phyloP scores from a whole-genome alignment of 176 grass and related monocot species.

The Paspalum vaginatum region DNA sequence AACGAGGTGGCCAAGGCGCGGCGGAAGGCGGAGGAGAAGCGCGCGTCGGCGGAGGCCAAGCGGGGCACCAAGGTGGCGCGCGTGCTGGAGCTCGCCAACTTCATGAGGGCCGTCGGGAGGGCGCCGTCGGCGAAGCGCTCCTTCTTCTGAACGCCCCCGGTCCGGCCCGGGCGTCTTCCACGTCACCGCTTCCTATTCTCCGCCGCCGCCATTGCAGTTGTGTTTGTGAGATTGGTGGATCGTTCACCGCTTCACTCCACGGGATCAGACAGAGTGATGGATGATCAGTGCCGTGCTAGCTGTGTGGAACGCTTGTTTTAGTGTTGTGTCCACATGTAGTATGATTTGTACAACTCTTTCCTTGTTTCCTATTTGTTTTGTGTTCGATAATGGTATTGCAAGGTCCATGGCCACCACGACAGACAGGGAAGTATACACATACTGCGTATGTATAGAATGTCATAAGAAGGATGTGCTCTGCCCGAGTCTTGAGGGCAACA shows the following conservation, averaged over 20 bases:
- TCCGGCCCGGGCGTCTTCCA: not conserved
- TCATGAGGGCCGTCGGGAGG: slow-evolving; percentile 92
- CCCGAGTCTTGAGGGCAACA: slow-evolving; percentile 14
- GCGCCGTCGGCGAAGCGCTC: slow-evolving; percentile 87
- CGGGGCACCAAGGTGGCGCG: slow-evolving; percentile 89
- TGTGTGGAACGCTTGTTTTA: slow-evolving; percentile 71
- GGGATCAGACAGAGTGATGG: slow-evolving; percentile 16
- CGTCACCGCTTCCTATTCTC: not conserved
- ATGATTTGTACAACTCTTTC: slow-evolving; percentile 11
- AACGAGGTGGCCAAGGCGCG: slow-evolving; percentile 90
- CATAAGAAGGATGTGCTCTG: slow-evolving; percentile 44
- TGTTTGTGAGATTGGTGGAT: slow-evolving; percentile 1
- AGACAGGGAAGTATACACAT: slow-evolving; percentile 20
- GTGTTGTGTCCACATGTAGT: slow-evolving; percentile 58
- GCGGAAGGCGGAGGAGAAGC: slow-evolving; percentile 85
- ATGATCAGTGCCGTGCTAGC: slow-evolving; percentile 41
- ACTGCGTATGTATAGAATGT: too few relatives aligned
- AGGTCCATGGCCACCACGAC: slow-evolving; percentile 6
- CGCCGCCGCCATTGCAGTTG: not conserved
- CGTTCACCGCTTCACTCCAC: slow-evolving; percentile 52
- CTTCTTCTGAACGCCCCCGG: slow-evolving; percentile 59
- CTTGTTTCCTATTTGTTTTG: not conserved
- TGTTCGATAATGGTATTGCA: slow-evolving; percentile 48
- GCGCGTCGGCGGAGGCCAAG: slow-evolving; percentile 93
- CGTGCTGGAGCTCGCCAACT: slow-evolving; percentile 79